These are phyloP conservation scores for Yamadazyma conglobata DNA, from an alignment of 1,139 yeast species.

Conservation along the genomic window DNA sequence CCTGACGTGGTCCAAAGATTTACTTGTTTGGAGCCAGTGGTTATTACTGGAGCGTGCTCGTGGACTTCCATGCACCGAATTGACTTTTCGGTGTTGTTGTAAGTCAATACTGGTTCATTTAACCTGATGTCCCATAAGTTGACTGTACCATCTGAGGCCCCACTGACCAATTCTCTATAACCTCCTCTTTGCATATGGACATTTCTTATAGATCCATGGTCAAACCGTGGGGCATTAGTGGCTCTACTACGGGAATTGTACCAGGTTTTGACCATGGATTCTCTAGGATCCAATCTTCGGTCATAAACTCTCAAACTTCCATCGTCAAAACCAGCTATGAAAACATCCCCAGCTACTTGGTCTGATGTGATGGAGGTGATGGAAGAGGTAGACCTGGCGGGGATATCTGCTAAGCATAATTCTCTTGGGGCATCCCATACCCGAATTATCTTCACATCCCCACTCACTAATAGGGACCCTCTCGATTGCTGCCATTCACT, in stretches of 20 bases:
- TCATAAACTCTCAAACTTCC: slow-evolving; percentile 91
- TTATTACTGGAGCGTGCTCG: slow-evolving; percentile 93
- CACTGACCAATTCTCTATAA: slow-evolving; percentile 82
- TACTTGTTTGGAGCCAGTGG: slow-evolving; percentile 80
- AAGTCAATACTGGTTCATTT: slow-evolving; percentile 67
- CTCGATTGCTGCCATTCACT: slow-evolving; percentile 97
- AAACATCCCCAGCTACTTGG: slow-evolving; percentile 90
- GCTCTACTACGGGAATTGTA: slow-evolving; percentile 19
- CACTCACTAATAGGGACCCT: slow-evolving; percentile 88
- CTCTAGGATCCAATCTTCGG: slow-evolving; percentile 78
- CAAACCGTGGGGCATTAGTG: slow-evolving; percentile 12
- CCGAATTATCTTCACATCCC: slow-evolving; percentile 88
- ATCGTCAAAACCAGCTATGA: slow-evolving; percentile 91
- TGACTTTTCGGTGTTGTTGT: slow-evolving; percentile 54
- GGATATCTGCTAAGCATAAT: slow-evolving; percentile 78
- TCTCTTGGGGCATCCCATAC: slow-evolving; percentile 98
- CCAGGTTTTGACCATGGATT: slow-evolving; percentile 86
- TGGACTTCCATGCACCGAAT: slow-evolving; percentile 80
- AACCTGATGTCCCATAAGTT: slow-evolving; percentile 87
- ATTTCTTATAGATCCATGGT: slow-evolving; percentile 64
- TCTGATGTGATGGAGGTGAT: slow-evolving; percentile 89
- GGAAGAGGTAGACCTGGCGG: slow-evolving; percentile 87
- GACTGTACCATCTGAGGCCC: slow-evolving; percentile 76
- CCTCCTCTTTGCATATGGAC: slow-evolving; percentile 98
- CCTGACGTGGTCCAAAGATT: slow-evolving; percentile 89